phyloP scores from a whole-genome alignment of 2,329 filamentous ascomycete genomes.

The Huntiella abstrusa region DNA sequence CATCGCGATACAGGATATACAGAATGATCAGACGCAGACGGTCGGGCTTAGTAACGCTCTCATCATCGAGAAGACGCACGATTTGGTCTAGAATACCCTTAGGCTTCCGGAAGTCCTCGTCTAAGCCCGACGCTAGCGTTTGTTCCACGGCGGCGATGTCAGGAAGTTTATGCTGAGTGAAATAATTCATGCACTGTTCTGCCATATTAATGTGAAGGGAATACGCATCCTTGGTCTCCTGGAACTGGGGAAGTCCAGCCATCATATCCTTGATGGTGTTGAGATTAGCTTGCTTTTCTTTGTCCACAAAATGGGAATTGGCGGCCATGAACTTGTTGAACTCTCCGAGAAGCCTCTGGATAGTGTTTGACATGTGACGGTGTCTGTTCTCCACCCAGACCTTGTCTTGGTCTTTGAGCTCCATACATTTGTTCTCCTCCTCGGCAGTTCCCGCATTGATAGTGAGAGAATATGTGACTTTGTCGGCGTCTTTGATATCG shows the following conservation, averaged over 20 bases:
- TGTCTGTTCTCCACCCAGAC: conserved; percentile 94
- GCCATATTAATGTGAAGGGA: conserved; percentile 92
- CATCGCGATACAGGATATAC: conserved; percentile 72
- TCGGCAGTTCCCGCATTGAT: conserved; percentile 55
- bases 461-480: conserved; percentile 64
- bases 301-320: conserved; percentile 80
- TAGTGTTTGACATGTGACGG: conserved; percentile 93
- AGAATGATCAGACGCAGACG: conserved; percentile 69
- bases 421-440: conserved; percentile 73
- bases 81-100: conserved; percentile 78
- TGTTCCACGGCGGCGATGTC: conserved; percentile 83
- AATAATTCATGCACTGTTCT: conserved; percentile 88
- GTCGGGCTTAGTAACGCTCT: conserved; percentile 50
- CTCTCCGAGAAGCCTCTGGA: conserved; percentile 79
- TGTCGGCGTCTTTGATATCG: conserved; percentile 73
- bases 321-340: conserved; percentile 82
- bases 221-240: conserved; percentile 88
- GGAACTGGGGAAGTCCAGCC: conserved; percentile 81
- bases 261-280: conserved; percentile 96
- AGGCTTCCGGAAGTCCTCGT: conserved; percentile 80
- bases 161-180: conserved; percentile 64
- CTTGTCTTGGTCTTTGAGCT: conserved; percentile 74
- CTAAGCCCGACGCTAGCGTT: conserved; percentile 74
- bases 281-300: conserved; percentile 52
- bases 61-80: conserved; percentile 74